Base-by-base conservation (phyloP, 208 protist species). In the Strigomonas culicis region DNA sequence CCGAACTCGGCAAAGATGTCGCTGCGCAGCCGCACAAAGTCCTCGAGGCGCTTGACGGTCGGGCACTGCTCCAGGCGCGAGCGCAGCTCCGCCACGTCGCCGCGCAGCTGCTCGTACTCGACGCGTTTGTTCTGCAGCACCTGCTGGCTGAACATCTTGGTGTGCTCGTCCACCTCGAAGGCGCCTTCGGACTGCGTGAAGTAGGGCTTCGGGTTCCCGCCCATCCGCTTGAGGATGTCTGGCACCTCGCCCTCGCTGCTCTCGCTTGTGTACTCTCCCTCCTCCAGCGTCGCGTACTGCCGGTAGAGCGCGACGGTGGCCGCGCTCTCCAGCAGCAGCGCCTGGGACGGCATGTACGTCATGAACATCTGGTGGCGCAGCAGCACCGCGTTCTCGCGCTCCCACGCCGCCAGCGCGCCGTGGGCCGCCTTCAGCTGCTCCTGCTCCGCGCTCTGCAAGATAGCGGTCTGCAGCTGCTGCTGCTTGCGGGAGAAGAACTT, bases 81-180 rank as follows among this genome's bases (percentile, higher is more conserved):
- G 27, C 80, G 80, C 36, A 74, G 73, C 50, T 70, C 63, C 58
- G 82, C 75, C 21, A 84, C 84, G 43, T 74, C 66, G 36, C 73
- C 75, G 32, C 87, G 84, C 64, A 87, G 82, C 70, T 94, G 74
- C 72, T 90, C 87, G 74, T 94, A 89, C 75, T 91, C 82, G 17
- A 89, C 87, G 39, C 79, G 84, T 63, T 91, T 89, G 72, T 90
- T 89, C 74, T 91, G 80, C 63, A 93, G 74, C 51, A 93, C 86
- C 68, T 93, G 83, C 64, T 93, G 86, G 53, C 79, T 88, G 70
- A 77, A 93, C 86, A 93, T 93, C 70, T 93, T 93, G 50, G 74
- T 93, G 72, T 93, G 82, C 65, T 82, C 73, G 59, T 93, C 86
- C 46, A 93, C 86, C 62, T 78, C 74, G 63, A 93, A 93, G 25